Conservation (phyloP, 129 eudicot species). For the Lonicera japonica region DNA sequence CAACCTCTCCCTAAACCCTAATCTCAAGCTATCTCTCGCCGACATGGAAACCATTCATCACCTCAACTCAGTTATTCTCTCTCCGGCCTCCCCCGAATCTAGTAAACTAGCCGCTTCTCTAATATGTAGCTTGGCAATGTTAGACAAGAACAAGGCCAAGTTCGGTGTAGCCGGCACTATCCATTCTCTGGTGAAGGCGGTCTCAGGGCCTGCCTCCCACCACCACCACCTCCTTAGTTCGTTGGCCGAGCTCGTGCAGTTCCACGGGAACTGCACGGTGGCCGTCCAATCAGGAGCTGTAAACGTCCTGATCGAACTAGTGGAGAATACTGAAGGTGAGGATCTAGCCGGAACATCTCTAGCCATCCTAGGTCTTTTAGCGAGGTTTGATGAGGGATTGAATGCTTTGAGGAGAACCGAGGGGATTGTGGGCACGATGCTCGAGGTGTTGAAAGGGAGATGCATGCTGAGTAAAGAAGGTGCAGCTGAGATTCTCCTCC, state of each 20-base stretch:
- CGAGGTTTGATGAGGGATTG: slow-evolving; percentile 72
- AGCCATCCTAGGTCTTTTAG: slow-evolving; percentile 46
- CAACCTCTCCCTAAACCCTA: slow-evolving; percentile 71
- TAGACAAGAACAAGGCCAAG: slow-evolving; percentile 74
- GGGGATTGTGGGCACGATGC: slow-evolving; percentile 38
- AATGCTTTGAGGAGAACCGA: slow-evolving; percentile 41
- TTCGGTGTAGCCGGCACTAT: slow-evolving; percentile 69
- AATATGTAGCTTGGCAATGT: slow-evolving; percentile 73
- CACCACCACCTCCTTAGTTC: slow-evolving; percentile 76
- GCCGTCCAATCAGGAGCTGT: slow-evolving; percentile 64
- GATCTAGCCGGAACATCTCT: slow-evolving; percentile 66
- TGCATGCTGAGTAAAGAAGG: slow-evolving; percentile 66
- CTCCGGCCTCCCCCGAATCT: slow-evolving; percentile 35
- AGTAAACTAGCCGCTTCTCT: slow-evolving; percentile 61
- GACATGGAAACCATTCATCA: slow-evolving; percentile 44
- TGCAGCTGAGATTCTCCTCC: slow-evolving; percentile 48
- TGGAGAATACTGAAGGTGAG: slow-evolving; percentile 40
- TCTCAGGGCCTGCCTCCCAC: slow-evolving; percentile 49
- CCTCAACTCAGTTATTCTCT: slow-evolving; percentile 44
- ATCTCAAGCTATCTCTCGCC: slow-evolving; percentile 46
- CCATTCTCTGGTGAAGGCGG: slow-evolving; percentile 45
- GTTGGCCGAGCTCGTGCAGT: slow-evolving; percentile 64
- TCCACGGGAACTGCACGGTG: slow-evolving; percentile 78
- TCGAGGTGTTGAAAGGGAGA: slow-evolving; percentile 50
- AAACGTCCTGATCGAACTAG: slow-evolving; percentile 33